phyloP scores from a whole-genome alignment of 208 protist species.

The Balamuthia mandrillaris region DNA sequence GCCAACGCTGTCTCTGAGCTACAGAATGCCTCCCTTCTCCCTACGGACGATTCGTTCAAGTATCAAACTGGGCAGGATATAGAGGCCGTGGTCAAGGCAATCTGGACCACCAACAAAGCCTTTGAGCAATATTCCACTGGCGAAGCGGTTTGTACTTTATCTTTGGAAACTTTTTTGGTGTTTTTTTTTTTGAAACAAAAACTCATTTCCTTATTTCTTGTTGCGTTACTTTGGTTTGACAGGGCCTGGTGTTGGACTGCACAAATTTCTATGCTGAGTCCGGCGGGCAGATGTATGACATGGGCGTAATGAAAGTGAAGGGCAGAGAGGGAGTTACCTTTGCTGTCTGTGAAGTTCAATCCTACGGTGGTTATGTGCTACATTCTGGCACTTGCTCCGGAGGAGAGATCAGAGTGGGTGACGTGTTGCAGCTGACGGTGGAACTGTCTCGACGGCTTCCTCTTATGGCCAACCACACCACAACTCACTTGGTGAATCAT shows the following conservation, averaged over 20 bases:
- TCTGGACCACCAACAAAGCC: conserved; percentile 76
- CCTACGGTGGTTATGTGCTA: conserved; percentile 90
- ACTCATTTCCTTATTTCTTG: too few species aligned
- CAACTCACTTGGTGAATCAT: conserved; percentile 96
- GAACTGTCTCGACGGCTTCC: conserved; percentile 75
- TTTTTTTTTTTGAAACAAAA: too few species aligned
- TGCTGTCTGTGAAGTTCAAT: conserved; percentile 84
- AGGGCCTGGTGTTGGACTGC: conserved; percentile 86
- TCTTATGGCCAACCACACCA: conserved; percentile 90
- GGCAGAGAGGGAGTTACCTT: conserved; percentile 69
- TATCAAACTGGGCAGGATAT: conserved; percentile 68
- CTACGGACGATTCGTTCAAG: conserved; percentile 90
- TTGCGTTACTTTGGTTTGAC: background rate
- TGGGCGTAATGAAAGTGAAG: conserved; percentile 78
- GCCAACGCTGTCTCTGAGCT: conserved; percentile 75
- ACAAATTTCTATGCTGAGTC: conserved; percentile 98
- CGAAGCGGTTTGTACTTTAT: conserved; percentile 65
- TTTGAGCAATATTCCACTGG: conserved; percentile 65
- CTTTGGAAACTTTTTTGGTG: conserved; percentile 71
- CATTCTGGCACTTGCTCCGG: conserved; percentile 89
- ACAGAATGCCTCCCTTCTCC: conserved; percentile 65
- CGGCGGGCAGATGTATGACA: conserved; percentile 95
- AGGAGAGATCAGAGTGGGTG: conserved; percentile 57
- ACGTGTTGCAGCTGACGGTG: conserved; percentile 72
- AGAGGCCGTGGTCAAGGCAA: conserved; percentile 61